Base-by-base conservation (phyloP, 2,329 filamentous ascomycete species). In the Tolypocladium ophioglossoides region DNA sequence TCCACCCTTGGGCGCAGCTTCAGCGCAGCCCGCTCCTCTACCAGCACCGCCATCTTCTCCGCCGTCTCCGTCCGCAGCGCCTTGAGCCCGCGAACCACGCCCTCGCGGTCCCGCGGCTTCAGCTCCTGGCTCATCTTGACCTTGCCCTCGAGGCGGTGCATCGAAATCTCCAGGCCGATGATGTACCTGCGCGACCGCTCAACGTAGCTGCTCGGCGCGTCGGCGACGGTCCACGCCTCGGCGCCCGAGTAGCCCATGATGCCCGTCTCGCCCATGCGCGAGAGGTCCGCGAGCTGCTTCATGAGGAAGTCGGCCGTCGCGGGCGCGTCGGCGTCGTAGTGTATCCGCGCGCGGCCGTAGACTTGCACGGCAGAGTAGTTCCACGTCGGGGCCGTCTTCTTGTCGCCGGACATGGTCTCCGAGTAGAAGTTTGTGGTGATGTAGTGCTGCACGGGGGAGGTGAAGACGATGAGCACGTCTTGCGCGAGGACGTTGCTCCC, bases 381-480 rank as follows among this genome's bases (percentile, higher is more conserved):
- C 84, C 84, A 87, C 0, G 84, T 87, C 1, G 83, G 83, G 0
- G 86, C 83, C 59, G 87, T 87, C 14, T 77, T 47, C 32, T 83
- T 0, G 77, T 83, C 0, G 61, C 44, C 64, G 0, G 83, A 83
- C 63, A 86, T 87, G 1, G 84, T 86, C 58, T 82, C 74, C 11
- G 69, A 73, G 69, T 87, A 87, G 67, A 86, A 87, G 56, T 84
- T 83, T 0, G 84, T 82, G 0, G 84, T 86, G 4, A 87, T 77
- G 59, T 87, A 87, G 66, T 84, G 80, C 39, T 86, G 77, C 1
- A 72, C 64, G 0, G 76, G 72, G 0, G 72, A 74, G 46, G 74
- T 86, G 72, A 87, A 87, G 18, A 86, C 69, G 3, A 87, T 69
- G 24, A 83, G 66, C 0, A 86, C 80, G 54, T 86, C 83, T 34